Evolutionary conservation across 2,329 filamentous ascomycete genomes (phyloP).

Genomic region (Ceratocystiopsis minuta): DNA sequence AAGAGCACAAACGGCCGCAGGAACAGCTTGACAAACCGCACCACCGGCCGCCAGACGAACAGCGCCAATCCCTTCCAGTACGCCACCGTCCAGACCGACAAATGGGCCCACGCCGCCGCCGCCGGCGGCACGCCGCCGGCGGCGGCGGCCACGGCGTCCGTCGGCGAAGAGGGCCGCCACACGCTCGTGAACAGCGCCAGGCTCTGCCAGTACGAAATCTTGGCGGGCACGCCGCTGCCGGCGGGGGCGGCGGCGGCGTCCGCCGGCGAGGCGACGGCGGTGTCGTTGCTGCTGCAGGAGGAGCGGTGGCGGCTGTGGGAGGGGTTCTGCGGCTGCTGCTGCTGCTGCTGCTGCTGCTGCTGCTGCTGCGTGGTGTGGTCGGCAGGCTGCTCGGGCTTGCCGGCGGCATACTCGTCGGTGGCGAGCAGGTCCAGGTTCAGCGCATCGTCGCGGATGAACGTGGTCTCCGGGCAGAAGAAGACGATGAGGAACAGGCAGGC

Average conservation of each 20-base stretch:
- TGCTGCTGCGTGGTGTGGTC: too few species aligned
- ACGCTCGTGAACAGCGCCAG: too few species aligned
- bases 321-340: too few species aligned
- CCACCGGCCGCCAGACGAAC: too few species aligned
- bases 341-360: too few species aligned
- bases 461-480: constrained; percentile 71
- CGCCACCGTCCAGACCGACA: too few species aligned
- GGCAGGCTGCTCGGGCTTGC: too few species aligned
- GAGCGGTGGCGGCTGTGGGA: neutral
- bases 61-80: constrained; percentile 29
- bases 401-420: constrained; percentile 12
- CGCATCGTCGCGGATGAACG: constrained; percentile 46
- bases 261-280: too few species aligned
- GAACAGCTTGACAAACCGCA: constrained; percentile 39
- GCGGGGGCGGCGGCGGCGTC: neutral
- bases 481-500: constrained; percentile 52
- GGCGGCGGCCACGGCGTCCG: too few species aligned
- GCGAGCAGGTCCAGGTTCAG: constrained; percentile 52
- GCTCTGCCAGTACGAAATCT: constrained; percentile 41
- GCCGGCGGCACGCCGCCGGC: too few species aligned
- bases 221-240: constrained; percentile 16
- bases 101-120: too few species aligned
- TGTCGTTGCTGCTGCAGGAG: neutral
- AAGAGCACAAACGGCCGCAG: constrained; percentile 70
- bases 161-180: too few species aligned